Evolutionary conservation across 2,329 filamentous ascomycete species (phyloP).

Genomic region (Fusarium algeriense): DNA sequence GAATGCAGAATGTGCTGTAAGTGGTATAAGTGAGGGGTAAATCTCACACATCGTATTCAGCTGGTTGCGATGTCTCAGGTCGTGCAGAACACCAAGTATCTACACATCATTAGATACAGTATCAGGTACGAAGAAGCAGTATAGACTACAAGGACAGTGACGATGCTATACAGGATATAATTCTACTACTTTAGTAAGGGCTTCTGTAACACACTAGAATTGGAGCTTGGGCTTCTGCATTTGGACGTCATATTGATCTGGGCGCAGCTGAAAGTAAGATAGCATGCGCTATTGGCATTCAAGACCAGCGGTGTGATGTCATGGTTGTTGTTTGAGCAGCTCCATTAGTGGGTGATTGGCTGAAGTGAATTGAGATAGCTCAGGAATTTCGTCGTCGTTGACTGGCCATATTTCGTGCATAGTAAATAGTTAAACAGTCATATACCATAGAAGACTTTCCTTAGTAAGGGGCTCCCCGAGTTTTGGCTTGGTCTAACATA

Average conservation of each 20-base stretch:
- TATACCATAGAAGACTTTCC: no score
- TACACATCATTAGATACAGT: accelerated
- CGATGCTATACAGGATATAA: not conserved
- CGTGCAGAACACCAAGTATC: not conserved
- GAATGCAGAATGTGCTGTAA: constrained; percentile 1
- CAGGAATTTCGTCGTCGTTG: not conserved
- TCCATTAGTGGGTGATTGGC: accelerated
- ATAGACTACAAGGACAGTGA: not conserved
- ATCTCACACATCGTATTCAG: not conserved
- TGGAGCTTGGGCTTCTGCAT: not conserved
- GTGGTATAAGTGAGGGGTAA: constrained; percentile 4
- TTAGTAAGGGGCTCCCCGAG: no score
- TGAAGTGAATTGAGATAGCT: no score
- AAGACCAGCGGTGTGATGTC: not conserved
- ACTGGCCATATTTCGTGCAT: no score
- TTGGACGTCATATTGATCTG: not conserved
- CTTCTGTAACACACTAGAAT: no score
- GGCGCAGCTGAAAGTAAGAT: not conserved
- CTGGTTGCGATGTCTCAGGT: not conserved
- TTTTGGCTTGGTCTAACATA: no score
- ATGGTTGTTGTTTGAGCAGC: not conserved
- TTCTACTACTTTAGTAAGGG: no score
- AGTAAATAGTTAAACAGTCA: no score
- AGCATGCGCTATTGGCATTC: not conserved
- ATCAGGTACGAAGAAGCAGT: accelerated